Evolutionary conservation across 176 grass and related monocot species (phyloP).

Genomic region (Raddia guianensis): DNA sequence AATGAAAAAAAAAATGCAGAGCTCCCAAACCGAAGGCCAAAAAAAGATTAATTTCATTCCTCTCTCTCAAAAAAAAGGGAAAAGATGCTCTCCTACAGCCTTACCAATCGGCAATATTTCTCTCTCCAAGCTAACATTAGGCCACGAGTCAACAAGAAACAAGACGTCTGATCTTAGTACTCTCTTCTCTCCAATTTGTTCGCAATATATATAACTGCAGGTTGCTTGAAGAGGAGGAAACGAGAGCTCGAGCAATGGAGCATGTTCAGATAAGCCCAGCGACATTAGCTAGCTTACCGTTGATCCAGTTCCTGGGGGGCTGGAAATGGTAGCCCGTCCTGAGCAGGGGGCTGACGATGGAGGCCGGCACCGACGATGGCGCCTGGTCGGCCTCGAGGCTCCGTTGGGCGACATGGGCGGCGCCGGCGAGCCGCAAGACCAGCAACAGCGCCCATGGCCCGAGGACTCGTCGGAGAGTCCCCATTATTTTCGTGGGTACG

Average conservation of each 20-base stretch:
- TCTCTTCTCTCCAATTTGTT: no score
- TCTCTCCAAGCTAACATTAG: neutral
- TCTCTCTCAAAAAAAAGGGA: neutral
- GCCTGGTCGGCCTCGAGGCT: slow-evolving; percentile 25
- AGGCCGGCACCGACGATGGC: slow-evolving; percentile 35
- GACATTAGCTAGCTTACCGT: slow-evolving; percentile 46
- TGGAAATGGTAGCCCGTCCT: slow-evolving; percentile 64
- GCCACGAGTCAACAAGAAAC: no score
- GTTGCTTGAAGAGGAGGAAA: neutral
- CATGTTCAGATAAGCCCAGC: neutral
- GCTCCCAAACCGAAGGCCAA: slow-evolving; percentile 8
- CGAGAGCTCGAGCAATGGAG: neutral
- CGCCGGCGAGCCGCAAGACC: slow-evolving; percentile 33
- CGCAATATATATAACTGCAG: neutral
- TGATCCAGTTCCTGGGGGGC: slow-evolving; percentile 72
- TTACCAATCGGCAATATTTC: slow-evolving; percentile 20
- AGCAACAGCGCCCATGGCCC: slow-evolving; percentile 44
- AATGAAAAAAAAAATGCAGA: slow-evolving; percentile 21
- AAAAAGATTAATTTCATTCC: neutral
- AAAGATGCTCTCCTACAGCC: neutral
- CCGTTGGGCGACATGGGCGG: slow-evolving; percentile 46
- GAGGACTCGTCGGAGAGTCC: slow-evolving; percentile 2
- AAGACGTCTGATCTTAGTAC: no score
- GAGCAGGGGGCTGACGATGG: slow-evolving; percentile 52
- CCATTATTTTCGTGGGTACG: slow-evolving; percentile 9